Conservation (phyloP, 345 rosid genomes). For the Aquilaria sinensis region DNA sequence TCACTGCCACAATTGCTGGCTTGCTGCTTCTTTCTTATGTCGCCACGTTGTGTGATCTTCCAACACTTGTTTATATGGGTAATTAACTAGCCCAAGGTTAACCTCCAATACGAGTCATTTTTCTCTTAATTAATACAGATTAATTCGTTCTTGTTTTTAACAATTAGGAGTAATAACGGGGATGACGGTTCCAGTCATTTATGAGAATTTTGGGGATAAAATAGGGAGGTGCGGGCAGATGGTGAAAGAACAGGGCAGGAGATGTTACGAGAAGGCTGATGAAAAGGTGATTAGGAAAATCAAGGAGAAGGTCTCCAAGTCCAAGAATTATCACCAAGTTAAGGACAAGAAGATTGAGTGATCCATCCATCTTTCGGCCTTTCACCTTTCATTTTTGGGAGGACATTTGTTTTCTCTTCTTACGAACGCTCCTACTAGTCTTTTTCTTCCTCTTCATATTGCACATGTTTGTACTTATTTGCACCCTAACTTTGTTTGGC, state of each 20-base stretch:
- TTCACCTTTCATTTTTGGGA: background rate
- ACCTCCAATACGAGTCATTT: background rate
- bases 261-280: slow-evolving; percentile 17
- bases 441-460: too few relatives aligned
- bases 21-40: slow-evolving; percentile 27
- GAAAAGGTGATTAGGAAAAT: slow-evolving; percentile 22
- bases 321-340: background rate
- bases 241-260: slow-evolving; percentile 13
- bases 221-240: slow-evolving; percentile 15
- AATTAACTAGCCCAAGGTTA: background rate
- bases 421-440: background rate
- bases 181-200: slow-evolving; percentile 29
- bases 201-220: slow-evolving; percentile 23
- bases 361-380: background rate
- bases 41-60: slow-evolving; percentile 23
- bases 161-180: slow-evolving; percentile 23
- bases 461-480: too few relatives aligned
- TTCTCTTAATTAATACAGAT: background rate
- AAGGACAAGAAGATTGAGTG: slow-evolving; percentile 26
- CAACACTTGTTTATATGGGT: slow-evolving; percentile 27
- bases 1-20: slow-evolving; percentile 21
- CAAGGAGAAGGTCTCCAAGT: slow-evolving; percentile 16
- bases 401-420: background rate
- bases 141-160: background rate
- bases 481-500: too few relatives aligned